Base-by-base conservation (phyloP, 1,284 basidiomycete species). In the Nidula niveotomentosa region DNA sequence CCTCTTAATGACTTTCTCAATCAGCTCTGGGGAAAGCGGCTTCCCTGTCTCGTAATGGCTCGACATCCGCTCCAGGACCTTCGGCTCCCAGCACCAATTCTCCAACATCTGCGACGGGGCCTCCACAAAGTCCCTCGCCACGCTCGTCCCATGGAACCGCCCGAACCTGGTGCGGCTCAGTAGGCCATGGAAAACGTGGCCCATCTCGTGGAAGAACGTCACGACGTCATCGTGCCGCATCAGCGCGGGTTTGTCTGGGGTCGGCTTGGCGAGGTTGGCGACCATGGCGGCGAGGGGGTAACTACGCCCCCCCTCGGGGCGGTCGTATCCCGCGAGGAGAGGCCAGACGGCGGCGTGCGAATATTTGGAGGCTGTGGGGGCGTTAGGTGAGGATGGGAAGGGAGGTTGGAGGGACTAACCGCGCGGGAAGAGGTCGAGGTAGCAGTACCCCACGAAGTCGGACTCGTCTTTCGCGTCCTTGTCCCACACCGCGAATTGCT, bases 51-150 rank as follows among this genome's bases (percentile, higher is more conserved):
- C 72, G 65, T 86, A 91, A 65, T 94, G 92, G 60, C 83, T 86
- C 1, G 88, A 91, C 81, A 94, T 90, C 59, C 79, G 75, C 60
- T 84, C 77, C 7, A 94, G 76, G 6, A 92, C 89, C 55, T 83
- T 78, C 1, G 85, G 86, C 64, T 92, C 90, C 87, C 89, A 93
- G 65, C 90, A 88, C 93, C 92, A 95, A 66, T 94, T 93, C 72
- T 95, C 93, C 56, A 94, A 76, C 93, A 94, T 94, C 72, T 94
- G 91, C 15, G 86, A 89, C 0, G 91, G 93, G 0, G 91, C 90
- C 70, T 94, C 92, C 6, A 92, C 91, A 61, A 94, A 95, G 71
- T 95, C 93, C 12, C 88, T 68, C 1, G 88, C 88, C 36, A 92
- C 90, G 44, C 77, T 79, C 18, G 89, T 92, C 6, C 91, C 91